Conservation (phyloP, 2,329 filamentous ascomycete species). For the Diaporthe destruens region DNA sequence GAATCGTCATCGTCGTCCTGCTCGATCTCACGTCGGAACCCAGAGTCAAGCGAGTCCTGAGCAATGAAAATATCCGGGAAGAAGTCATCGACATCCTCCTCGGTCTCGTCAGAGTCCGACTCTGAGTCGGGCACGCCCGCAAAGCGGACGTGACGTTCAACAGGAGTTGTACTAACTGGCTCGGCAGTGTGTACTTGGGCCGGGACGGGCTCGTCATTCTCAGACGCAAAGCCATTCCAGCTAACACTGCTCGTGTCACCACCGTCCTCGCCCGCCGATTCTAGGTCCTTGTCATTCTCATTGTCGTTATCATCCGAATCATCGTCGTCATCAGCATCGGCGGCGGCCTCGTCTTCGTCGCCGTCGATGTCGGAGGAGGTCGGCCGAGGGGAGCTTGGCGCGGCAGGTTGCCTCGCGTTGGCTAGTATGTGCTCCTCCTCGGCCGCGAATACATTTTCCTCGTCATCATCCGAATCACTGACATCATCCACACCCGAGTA, state of each 20-base stretch:
- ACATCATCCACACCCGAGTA: conserved; percentile 85
- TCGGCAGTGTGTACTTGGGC: conserved; percentile 31
- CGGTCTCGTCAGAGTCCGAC: conserved; percentile 70
- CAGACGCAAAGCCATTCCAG: conserved; percentile 59
- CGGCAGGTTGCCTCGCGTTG: conserved; percentile 54
- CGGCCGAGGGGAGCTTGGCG: conserved; percentile 65
- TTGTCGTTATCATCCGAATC: conserved; percentile 57
- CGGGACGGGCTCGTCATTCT: conserved; percentile 44
- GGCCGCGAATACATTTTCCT: conserved; percentile 80
- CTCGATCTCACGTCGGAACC: conserved; percentile 80
- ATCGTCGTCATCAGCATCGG: conserved; percentile 50
- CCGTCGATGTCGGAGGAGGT: conserved; percentile 49
- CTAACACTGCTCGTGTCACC: conserved; percentile 57
- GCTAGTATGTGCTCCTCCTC: conserved; percentile 81
- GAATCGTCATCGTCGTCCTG: conserved; percentile 69
- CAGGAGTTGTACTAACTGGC: conserved; percentile 39
- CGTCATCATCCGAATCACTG: conserved; percentile 81
- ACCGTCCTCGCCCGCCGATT: conserved; percentile 55
- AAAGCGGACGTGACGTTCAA: conserved; percentile 81
- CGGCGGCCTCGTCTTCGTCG: conserved; percentile 50
- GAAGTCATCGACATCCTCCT: conserved; percentile 73
- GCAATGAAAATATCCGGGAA: conserved; percentile 85
- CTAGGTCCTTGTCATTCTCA: conserved; percentile 51
- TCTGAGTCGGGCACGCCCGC: conserved; percentile 75
- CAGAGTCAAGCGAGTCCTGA: conserved; percentile 78